Evolutionary conservation across 768 basidiomycete genomes (phyloP), one percentile per base, ranked within the genome.

Genomic region (Tricholoma furcatifolium): DNA sequence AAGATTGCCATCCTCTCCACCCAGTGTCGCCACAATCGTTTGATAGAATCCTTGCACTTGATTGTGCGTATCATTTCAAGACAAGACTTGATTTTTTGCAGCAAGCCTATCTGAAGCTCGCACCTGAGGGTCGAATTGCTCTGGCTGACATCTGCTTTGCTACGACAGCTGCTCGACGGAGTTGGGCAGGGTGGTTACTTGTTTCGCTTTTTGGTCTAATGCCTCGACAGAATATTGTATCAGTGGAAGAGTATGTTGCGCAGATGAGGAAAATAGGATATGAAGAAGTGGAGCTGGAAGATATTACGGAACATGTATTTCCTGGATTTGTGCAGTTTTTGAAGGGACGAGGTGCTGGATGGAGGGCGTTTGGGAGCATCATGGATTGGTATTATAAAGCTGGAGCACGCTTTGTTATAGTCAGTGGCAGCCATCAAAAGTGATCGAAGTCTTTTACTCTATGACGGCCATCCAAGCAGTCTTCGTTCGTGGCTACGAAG

Each of bases 381-480:
- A 55, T 82, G 5, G 62, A 68, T 11, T 66, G 66, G 63, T 76
- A 76, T 54, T 59, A 59, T 10, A 48, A 50, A 11, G 61, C 67
- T 10, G 79, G 79, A 5, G 70, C 75, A 38, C 70, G 75, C 14
- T 85, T 82, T 66, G 74, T 85, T 9, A 66, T 84, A 34, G 75
- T 79, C 43, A 67, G 68, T 57, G 75, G 76, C 10, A 53, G 40
- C 34, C 43, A 46, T 54, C 46, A 46, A 14, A 31, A 48, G 24
- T 21, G 8, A 27, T 50, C 51, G 41, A 18, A 36, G 42, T 27
- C 30, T 40, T 45, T 35, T 41, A 43, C 9, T 53, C 65, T 47
- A 84, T 85, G 85, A 81, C 85, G 53, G 83, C 85, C 64, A 88
- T 91, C 56, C 90, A 91, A 69, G 84, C 88, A 47, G 75, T 93